Base-by-base conservation (phyloP, 75 land plant genomes). In the Adiantum capillusveneris region DNA sequence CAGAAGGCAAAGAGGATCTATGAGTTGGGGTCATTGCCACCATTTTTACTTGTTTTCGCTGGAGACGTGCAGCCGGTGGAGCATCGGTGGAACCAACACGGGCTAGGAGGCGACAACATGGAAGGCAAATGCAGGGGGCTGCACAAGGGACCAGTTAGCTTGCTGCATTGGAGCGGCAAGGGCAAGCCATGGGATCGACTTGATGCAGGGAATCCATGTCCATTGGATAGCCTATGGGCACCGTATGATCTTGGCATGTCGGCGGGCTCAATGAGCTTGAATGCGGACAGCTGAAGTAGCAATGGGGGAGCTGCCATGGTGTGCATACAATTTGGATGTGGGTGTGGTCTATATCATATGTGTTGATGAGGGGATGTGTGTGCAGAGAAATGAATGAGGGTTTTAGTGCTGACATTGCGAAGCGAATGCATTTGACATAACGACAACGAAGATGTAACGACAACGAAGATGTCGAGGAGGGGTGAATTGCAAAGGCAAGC, bases 151-250 rank as follows among this genome's bases (percentile, higher is more conserved):
- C 97, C 97, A n/a, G 97, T 91, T 30, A 88, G 95, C 52, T 65
- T 91, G 25, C 77, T 91, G 21, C 97, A 91, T 36, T 91, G 97
- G 97, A 88, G 95, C 58, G 97, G 97, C 20, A 77, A 78, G 46
- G 97, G 97, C 17, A 91, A 92, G 80, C 97, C 97, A 2, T 92
- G 97, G 97, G 48, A 67, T 18, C 68, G 97, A 48, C 74, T 92
- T 21, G 97, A 85, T 65, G 58, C 80, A 6, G 65, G 66, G 53
- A 46, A 52, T 29, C 75, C 90, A 0, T 92, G 97, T 54, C 97
- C 97, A 18, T 56, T 92, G 53, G 97, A 92, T 39, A 24, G 67
- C 2, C 73, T 85, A 7, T 92, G 97, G 97, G 84, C 89, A 1
- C 97, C 97, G 1, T 92, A 82, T 56, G 97, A 92, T 62, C 50